Percentiles rank a stretch among this genome's conserved stretches.
These are phyloP conservation scores for Lactarius psammicola DNA, from an alignment of 768 basidiomycete genomes.

Conservation along the genomic window DNA sequence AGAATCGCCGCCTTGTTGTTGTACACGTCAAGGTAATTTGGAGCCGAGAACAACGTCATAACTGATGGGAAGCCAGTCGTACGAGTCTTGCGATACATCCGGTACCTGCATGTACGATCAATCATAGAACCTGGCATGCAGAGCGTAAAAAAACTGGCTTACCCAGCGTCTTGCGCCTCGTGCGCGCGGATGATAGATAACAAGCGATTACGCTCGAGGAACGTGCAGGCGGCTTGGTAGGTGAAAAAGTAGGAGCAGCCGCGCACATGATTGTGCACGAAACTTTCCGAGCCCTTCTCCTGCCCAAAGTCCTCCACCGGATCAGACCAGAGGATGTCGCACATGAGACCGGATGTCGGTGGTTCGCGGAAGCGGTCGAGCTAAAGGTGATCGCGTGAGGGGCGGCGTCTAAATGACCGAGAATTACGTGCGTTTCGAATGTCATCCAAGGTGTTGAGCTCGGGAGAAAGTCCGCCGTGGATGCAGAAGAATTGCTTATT, in stretches of 20 bases:
- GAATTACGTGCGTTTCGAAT: slow-evolving; percentile 66
- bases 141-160: slow-evolving; percentile 31
- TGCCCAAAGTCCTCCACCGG: slow-evolving; percentile 96
- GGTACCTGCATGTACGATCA: slow-evolving; percentile 55
- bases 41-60: slow-evolving; percentile 99
- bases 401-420: neutral
- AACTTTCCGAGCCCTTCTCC: slow-evolving; percentile 87
- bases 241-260: slow-evolving; percentile 97
- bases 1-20: slow-evolving; percentile 99
- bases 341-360: slow-evolving; percentile 96
- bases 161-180: slow-evolving; percentile 99
- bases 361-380: slow-evolving; percentile 98
- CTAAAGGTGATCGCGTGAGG: slow-evolving; percentile 40
- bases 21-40: slow-evolving; percentile 97
- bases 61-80: slow-evolving; percentile 98
- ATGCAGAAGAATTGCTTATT: slow-evolving; percentile 99
- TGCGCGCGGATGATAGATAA: slow-evolving; percentile 97
- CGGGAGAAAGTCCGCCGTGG: slow-evolving; percentile 94
- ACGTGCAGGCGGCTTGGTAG: slow-evolving; percentile 95
- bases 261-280: slow-evolving; percentile 93
- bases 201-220: slow-evolving; percentile 95
- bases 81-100: slow-evolving; percentile 99
- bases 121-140: slow-evolving; percentile 8
- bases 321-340: slow-evolving; percentile 98
- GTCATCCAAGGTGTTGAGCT: slow-evolving; percentile 93